Evolutionary conservation across 129 eudicot genomes (phyloP), one percentile per base, ranked within the genome.

Genomic region (Escallonia rubra): DNA sequence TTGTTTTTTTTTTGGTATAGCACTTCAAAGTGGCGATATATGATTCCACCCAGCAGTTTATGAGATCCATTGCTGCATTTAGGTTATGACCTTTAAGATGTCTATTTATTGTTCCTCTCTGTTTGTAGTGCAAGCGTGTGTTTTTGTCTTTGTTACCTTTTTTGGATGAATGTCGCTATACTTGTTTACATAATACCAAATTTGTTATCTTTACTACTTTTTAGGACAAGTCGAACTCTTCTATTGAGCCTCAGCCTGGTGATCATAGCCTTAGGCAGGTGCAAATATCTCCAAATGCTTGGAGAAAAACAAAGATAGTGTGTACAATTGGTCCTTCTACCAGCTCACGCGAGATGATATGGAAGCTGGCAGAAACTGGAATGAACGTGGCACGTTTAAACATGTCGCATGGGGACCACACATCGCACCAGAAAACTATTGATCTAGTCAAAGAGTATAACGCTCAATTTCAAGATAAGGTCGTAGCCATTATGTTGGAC

Each of bases 351-450:
- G 96, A 93, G 61, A 93, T 93, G 98, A 89, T 93, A 68, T 93
- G 98, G 98, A 89, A 86, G 69, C 81, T 93, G 66, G 96, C 96
- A 43, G 98, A 93, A 79, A 75, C 85, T 44, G 98, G 98, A 78
- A 93, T 93, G 98, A 93, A 93, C 69, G 95, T 93, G 68, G 98
- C 98, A 16, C 98, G 98, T 63, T 72, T 93, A 57, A 93, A 93
- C 74, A 93, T 93, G 98, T 93, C 98, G 23, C 98, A 93, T 46
- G 98, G 98, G 16, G 96, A 93, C 70, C 98, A 93, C 77, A 84
- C 96, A 52, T 93, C 98, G 64, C 98, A 93, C 72, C 83, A 93
- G 81, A 84, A 89, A 76, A 89, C 98, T 66, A 86, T 93, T 80
- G 95, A 93, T 72, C 79, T 89, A 38, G 96, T 93, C 57, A 89